Evolutionary conservation across 129 eudicot species (phyloP).

Genomic region (Rutidosis leptorrhynchoides): DNA sequence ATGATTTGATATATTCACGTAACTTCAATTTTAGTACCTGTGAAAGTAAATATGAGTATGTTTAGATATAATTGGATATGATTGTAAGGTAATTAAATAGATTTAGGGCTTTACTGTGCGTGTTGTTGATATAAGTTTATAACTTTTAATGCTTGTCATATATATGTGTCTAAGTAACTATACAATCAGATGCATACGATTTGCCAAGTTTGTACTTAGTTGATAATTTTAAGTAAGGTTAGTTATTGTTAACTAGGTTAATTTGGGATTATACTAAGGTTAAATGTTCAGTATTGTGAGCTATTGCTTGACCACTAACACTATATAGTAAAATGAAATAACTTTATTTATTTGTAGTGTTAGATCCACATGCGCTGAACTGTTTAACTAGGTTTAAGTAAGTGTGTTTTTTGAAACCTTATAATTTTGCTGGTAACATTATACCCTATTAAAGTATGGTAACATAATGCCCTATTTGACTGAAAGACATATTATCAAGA

Average conservation of each 20-base stretch:
- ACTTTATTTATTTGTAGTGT: neutral
- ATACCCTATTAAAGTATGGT: neutral
- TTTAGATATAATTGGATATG: neutral
- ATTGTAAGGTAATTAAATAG: neutral
- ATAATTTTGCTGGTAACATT: neutral
- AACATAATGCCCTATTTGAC: neutral
- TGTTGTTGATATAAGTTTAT: neutral
- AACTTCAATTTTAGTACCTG: constrained; percentile 3
- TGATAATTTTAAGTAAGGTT: neutral
- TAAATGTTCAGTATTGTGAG: neutral
- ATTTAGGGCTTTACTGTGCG: constrained; percentile 1
- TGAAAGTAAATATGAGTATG: neutral
- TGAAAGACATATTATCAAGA: neutral
- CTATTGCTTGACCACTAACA: neutral
- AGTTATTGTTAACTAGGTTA: neutral
- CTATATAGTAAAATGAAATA: too few species aligned
- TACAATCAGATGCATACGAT: neutral
- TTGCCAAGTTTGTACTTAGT: neutral
- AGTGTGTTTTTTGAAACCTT: too few species aligned
- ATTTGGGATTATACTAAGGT: neutral
- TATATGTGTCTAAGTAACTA: neutral
- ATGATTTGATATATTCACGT: neutral
- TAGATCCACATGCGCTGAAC: neutral
- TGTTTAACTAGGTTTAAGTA: neutral
- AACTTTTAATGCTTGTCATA: neutral